Conservation (phyloP, 2,329 filamentous ascomycete genomes). For the Aspergillus japonicus region DNA sequence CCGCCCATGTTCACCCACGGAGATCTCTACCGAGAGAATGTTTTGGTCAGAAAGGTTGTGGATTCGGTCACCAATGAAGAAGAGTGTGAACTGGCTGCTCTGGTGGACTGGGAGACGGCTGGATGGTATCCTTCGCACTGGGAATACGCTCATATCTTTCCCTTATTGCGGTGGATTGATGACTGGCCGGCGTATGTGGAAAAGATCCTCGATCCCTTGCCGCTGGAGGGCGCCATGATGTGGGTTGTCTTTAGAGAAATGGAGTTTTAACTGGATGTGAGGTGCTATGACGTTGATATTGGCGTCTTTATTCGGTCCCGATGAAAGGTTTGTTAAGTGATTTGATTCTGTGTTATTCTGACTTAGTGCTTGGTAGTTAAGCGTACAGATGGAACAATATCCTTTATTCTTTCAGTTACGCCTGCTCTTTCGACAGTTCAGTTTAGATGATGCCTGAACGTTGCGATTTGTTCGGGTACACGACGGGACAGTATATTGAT, state of each 20-base stretch:
- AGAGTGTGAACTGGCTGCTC: slow-evolving; percentile 19
- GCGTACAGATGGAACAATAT: too few relatives aligned
- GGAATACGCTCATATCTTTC: slow-evolving; percentile 26
- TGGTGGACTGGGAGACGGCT: slow-evolving; percentile 28
- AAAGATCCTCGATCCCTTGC: slow-evolving; percentile 25
- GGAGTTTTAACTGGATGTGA: slow-evolving; percentile 17
- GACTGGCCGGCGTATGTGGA: slow-evolving; percentile 27
- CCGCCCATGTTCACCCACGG: slow-evolving; percentile 24
- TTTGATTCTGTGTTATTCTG: too few relatives aligned
- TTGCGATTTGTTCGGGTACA: too few relatives aligned
- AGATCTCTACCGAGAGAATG: slow-evolving; percentile 25
- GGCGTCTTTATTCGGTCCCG: too few relatives aligned
- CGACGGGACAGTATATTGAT: too few relatives aligned
- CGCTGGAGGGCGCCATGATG: slow-evolving; percentile 24
- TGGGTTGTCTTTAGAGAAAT: slow-evolving; percentile 22
- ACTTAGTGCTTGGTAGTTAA: too few relatives aligned
- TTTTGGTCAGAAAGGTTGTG: slow-evolving; percentile 17
- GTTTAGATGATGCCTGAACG: too few relatives aligned
- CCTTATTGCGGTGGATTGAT: slow-evolving; percentile 23
- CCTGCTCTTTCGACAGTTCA: too few relatives aligned
- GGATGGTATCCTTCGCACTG: slow-evolving; percentile 30
- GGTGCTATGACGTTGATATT: neutral
- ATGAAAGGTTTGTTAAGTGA: too few relatives aligned
- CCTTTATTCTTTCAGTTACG: too few relatives aligned
- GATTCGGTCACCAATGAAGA: slow-evolving; percentile 14